Evolutionary conservation across 108 stramenopile genomes (phyloP).

Genomic region (Fragilaria radians): DNA sequence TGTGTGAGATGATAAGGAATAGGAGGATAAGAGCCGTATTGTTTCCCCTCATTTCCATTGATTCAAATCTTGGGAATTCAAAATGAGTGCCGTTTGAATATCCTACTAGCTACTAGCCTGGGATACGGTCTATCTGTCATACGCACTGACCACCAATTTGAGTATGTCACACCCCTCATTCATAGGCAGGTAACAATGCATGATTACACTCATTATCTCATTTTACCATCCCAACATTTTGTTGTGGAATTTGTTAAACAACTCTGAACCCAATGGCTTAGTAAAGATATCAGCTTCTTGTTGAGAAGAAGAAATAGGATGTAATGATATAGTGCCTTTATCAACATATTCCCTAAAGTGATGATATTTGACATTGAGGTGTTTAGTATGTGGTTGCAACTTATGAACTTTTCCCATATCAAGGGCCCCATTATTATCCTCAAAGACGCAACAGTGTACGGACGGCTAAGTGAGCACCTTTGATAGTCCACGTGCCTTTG

Average conservation of each 20-base stretch:
- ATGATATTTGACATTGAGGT: conserved; percentile 5
- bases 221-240: background rate
- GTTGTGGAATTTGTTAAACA: background rate
- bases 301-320: background rate
- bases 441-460: conserved; percentile 7
- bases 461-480: background rate
- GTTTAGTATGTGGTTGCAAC: conserved; percentile 11
- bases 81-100: background rate
- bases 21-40: no score
- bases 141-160: background rate
- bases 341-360: conserved; percentile 5
- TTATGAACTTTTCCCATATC: conserved; percentile 1
- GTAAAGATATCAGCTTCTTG: conserved; percentile 9
- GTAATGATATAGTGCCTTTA: conserved; percentile 3
- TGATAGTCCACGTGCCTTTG: background rate
- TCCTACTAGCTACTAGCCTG: background rate
- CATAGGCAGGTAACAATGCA: background rate
- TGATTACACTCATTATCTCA: no score
- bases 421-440: conserved; percentile 12
- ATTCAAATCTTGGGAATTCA: background rate
- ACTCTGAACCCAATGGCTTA: background rate
- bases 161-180: background rate
- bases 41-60: background rate
- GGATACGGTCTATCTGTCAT: background rate
- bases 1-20: no score